A percentile compares a stretch with the other conserved stretches of the same genome.
phyloP scores from a whole-genome alignment of 2,329 filamentous ascomycete genomes.

The Parastagonospora nodorum region DNA sequence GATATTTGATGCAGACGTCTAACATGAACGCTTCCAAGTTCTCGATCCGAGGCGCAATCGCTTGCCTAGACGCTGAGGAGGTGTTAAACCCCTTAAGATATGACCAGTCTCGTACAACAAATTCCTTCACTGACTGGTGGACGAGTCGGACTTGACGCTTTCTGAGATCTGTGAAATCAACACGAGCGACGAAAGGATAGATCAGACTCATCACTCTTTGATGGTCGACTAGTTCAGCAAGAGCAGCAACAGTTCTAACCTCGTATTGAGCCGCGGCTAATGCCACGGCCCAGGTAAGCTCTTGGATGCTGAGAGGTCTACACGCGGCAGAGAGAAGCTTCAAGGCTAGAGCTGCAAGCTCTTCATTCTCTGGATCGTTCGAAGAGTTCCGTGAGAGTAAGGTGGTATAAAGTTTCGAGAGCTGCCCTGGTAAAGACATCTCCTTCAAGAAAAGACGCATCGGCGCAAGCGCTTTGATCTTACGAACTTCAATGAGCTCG shows the following conservation, averaged over 20 bases:
- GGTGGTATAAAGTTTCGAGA: neutral
- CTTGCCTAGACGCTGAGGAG: neutral
- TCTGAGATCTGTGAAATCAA: neutral
- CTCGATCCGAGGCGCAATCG: neutral
- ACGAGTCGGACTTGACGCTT: neutral
- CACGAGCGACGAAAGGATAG: neutral
- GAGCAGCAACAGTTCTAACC: neutral
- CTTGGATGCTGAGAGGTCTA: neutral
- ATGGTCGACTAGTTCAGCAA: neutral
- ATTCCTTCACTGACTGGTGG: neutral
- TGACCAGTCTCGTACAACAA: neutral
- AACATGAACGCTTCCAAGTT: neutral
- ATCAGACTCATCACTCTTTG: neutral
- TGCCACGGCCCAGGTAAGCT: neutral
- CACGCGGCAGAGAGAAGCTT: neutral
- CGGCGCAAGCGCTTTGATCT: neutral
- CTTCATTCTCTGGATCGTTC: neutral
- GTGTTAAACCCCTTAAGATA: neutral
- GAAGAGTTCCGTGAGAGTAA: neutral
- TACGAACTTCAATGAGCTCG: neutral
- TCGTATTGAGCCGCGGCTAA: neutral
- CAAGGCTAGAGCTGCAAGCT: neutral
- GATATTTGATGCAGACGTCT: neutral
- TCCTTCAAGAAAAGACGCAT: neutral
- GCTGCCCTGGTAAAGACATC: neutral